Percentiles rank a stretch among this genome's conserved stretches.
These are phyloP conservation scores for Platanthera guangdongensis DNA, from an alignment of 106 monocot species.

Conservation along the genomic window DNA sequence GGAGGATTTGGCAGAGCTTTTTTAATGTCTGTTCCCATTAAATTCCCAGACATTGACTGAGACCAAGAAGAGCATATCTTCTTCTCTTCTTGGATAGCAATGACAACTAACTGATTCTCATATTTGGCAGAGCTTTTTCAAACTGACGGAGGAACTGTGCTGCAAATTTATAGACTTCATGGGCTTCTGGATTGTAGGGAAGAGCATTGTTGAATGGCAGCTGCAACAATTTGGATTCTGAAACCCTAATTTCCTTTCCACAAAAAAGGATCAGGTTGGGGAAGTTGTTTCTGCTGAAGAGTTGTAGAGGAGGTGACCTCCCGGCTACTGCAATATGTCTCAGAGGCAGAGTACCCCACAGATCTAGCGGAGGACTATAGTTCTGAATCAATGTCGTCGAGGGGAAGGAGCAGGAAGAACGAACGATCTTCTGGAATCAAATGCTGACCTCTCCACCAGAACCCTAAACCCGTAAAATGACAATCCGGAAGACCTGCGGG, in stretches of 20 bases:
- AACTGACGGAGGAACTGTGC: conserved; percentile 43
- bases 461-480: no score
- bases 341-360: conserved; percentile 12
- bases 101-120: conserved; percentile 33
- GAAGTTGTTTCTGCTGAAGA: not conserved
- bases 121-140: conserved; percentile 41
- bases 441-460: no score
- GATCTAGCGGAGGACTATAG: conserved; percentile 21
- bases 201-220: conserved; percentile 89
- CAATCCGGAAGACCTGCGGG: no score
- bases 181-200: conserved; percentile 58
- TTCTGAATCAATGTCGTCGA: not conserved
- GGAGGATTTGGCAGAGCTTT: not conserved
- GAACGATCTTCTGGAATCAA: no score
- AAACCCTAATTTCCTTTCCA: not conserved
- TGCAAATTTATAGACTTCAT: conserved; percentile 54
- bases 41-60: no score
- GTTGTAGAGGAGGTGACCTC: conserved; percentile 17
- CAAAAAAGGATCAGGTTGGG: not conserved
- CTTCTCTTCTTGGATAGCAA: conserved; percentile 14
- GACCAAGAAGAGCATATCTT: not conserved
- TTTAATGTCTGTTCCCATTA: no score
- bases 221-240: conserved; percentile 3
- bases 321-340: conserved; percentile 11
- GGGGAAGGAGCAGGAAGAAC: no score